phyloP scores from a whole-genome alignment of 139 green algal genomes.

The Zygnema cylindricum region DNA sequence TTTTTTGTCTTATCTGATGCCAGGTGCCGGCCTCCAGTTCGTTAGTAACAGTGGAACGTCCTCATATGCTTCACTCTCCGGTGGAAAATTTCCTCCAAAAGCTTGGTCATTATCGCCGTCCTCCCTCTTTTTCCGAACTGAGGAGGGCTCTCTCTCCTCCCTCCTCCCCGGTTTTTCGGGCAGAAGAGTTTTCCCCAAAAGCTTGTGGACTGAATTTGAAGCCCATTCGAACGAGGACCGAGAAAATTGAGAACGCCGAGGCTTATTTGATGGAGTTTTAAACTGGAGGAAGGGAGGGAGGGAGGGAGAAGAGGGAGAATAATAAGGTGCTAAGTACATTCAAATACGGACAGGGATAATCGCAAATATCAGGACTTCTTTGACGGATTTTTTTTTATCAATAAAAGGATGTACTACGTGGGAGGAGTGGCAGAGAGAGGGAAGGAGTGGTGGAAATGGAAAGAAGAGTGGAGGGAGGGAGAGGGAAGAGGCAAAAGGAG shows the following conservation, averaged over 20 bases:
- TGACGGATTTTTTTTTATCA: no score
- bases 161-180: neutral
- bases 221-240: neutral
- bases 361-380: no score
- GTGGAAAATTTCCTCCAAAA: conserved; percentile 5
- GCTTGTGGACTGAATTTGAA: neutral
- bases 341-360: no score
- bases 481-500: neutral
- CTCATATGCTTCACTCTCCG: conserved; percentile 25
- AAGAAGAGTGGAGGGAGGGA: no score
- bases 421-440: neutral
- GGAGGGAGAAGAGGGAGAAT: no score
- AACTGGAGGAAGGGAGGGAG: neutral
- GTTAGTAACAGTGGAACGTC: conserved; percentile 33
- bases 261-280: neutral
- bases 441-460: neutral
- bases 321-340: no score
- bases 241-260: neutral
- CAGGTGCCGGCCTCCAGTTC: conserved; percentile 25
- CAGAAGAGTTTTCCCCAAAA: neutral
- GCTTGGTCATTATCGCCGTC: neutral
- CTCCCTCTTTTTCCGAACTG: neutral
- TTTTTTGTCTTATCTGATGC: no score
- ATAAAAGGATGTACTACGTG: no score
- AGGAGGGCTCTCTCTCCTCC: neutral